A percentile compares a stretch with the other conserved stretches of the same genome.
Evolutionary conservation across 768 basidiomycete species (phyloP).

Genomic region (Chalciporus piperatus): DNA sequence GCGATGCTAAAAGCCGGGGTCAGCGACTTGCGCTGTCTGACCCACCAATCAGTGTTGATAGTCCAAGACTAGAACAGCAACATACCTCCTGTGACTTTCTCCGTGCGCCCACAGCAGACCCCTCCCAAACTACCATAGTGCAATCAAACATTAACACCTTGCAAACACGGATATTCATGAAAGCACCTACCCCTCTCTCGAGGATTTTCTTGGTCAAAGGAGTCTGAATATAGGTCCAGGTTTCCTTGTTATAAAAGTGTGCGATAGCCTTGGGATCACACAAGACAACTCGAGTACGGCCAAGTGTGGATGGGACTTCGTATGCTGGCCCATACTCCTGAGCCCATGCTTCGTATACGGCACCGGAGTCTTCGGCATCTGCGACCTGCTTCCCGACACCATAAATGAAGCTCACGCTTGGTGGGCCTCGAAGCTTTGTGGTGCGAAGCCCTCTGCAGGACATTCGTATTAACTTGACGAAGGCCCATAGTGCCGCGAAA

Average conservation of each 20-base stretch:
- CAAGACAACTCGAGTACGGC: constrained; percentile 11
- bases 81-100: constrained; percentile 45
- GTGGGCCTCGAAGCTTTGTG: constrained; percentile 18
- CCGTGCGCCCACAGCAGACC: constrained; percentile 34
- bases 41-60: not conserved
- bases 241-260: constrained; percentile 13
- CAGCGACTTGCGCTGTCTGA: constrained; percentile 26
- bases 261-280: constrained; percentile 41
- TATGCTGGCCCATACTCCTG: constrained; percentile 19
- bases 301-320: constrained; percentile 12
- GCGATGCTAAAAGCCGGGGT: constrained; percentile 26
- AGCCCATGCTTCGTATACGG: constrained; percentile 23
- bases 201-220: constrained; percentile 32
- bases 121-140: constrained; percentile 18
- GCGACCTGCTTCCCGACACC: constrained; percentile 11
- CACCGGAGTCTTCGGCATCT: not conserved
- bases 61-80: not conserved
- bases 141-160: not conserved
- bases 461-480: constrained; percentile 5
- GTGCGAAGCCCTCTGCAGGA: constrained; percentile 3
- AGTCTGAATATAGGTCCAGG: constrained; percentile 40
- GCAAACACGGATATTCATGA: not conserved
- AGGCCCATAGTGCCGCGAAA: constrained; percentile 1
- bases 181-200: constrained; percentile 14
- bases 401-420: constrained; percentile 14